Base-by-base conservation (phyloP, 768 basidiomycete genomes). In the Termitomyces eurrhizus region DNA sequence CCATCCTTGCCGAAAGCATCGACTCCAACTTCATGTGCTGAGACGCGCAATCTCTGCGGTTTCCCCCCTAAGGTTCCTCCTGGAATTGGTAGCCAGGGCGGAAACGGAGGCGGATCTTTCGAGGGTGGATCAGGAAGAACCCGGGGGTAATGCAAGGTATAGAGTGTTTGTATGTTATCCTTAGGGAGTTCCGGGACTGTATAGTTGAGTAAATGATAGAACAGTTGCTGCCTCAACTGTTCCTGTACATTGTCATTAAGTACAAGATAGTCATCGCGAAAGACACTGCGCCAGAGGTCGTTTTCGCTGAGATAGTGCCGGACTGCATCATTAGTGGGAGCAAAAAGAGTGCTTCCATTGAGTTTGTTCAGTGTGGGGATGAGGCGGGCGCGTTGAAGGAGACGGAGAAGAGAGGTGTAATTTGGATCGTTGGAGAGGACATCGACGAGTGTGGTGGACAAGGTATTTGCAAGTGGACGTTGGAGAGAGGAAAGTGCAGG, bases 291-390 rank as follows among this genome's bases (percentile, higher is more conserved):
- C 77, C 80, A 80, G n/a, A 79, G 62, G 42, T 72, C 65, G 54
- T 79, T 68, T 4, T 64, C 57, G 21, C 65, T 35, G 14, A 75
- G 65, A 63, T 86, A 78, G 32, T 78, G 80, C 63, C 83, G 73
- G 65, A 95, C 84, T 37, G 97, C 97, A 60, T 93, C 87, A 75
- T 99, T 95, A 21, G 93, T 97, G 1, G 97, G 97, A 1, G 97
- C 97, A 68, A 98, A 98, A 51, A 99, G 72, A 32, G 97, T 97
- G 70, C 82, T 82, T 44, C 79, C 84, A 60, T 90, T 87, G 65
- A 99, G 86, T 65, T 79, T 85, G 72, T 96, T 97, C 64, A 99
- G 81, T 7, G 92, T 93, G 2, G 97, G 97, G 57, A 99, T 87
- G 63, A 98, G 87, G 61, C 87, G 87, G 4, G 96, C 83, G 14